A percentile compares a stretch with the other conserved stretches of the same genome.
phyloP scores from a whole-genome alignment of 768 basidiomycete genomes.

The Calocera cornea region DNA sequence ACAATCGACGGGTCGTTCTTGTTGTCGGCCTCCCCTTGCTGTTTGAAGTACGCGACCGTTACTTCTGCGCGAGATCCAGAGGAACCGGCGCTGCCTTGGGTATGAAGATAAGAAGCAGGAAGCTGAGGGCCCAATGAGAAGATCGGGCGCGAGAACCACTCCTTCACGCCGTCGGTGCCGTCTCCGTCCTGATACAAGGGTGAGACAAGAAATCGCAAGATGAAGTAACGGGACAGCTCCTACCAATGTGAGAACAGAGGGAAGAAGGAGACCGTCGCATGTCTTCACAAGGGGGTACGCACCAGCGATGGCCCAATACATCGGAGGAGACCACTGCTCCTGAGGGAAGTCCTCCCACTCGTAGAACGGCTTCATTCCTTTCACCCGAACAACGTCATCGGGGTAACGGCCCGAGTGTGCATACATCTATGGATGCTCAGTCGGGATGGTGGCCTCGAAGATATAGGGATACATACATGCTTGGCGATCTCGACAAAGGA shows the following conservation, averaged over 20 bases:
- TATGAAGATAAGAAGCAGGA: background rate
- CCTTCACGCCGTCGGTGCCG: background rate
- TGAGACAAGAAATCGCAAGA: background rate
- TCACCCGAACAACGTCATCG: background rate
- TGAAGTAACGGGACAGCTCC: background rate
- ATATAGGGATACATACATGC: background rate
- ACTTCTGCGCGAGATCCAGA: background rate
- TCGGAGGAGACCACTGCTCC: background rate
- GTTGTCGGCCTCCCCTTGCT: background rate
- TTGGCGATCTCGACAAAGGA: background rate
- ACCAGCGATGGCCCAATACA: background rate
- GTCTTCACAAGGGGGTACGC: background rate
- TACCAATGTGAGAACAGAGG: background rate
- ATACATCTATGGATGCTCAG: background rate
- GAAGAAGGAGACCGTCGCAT: background rate
- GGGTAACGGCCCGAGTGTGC: background rate
- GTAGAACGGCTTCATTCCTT: background rate
- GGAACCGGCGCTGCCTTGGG: background rate
- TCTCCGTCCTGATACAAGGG: background rate
- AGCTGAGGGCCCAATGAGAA: background rate
- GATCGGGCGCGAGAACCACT: background rate
- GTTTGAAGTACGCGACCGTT: background rate
- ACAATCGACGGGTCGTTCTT: background rate
- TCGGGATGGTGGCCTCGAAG: background rate
- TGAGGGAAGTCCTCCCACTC: background rate